Evolutionary conservation across 2,329 filamentous ascomycete genomes (phyloP).

Genomic region (Neoarthrinium moseri): DNA sequence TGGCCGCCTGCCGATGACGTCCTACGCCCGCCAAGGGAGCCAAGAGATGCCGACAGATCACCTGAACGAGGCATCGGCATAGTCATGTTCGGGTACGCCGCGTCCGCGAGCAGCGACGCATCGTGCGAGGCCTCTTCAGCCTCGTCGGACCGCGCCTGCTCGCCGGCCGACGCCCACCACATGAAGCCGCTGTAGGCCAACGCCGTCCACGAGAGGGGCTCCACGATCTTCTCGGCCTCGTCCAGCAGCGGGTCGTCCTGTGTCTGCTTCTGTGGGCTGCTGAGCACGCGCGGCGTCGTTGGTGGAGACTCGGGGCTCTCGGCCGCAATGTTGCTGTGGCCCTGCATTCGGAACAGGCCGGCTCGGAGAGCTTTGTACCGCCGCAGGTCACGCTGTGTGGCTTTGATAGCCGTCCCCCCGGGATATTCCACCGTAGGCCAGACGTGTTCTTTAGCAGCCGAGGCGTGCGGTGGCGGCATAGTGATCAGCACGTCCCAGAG

Average conservation of each 20-base stretch:
- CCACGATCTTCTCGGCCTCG: slow-evolving; percentile 55
- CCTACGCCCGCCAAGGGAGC: slow-evolving; percentile 42
- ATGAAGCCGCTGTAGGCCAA: slow-evolving; percentile 81
- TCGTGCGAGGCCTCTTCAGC: slow-evolving; percentile 58
- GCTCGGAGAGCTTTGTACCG: slow-evolving; percentile 70
- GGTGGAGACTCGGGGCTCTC: slow-evolving; percentile 17
- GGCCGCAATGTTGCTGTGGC: slow-evolving; percentile 1
- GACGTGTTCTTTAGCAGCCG: slow-evolving; percentile 56
- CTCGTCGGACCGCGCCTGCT: slow-evolving; percentile 62
- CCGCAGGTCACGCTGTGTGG: slow-evolving; percentile 85
- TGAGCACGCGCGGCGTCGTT: slow-evolving; percentile 15
- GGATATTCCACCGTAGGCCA: slow-evolving; percentile 77
- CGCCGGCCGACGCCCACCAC: slow-evolving; percentile 86
- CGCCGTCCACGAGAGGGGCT: slow-evolving; percentile 67
- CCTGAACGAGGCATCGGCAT: slow-evolving; percentile 29
- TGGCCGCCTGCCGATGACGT: slow-evolving; percentile 17
- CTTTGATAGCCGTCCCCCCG: slow-evolving; percentile 67
- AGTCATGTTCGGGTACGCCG: slow-evolving; percentile 25
- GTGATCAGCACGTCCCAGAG: slow-evolving; percentile 90
- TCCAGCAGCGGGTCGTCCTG: slow-evolving; percentile 38
- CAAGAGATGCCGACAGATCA: slow-evolving; percentile 41
- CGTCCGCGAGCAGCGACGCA: slow-evolving; percentile 52
- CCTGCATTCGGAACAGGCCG: slow-evolving; percentile 54
- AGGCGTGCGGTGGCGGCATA: slow-evolving; percentile 64
- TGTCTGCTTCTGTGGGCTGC: slow-evolving; percentile 18